Evolutionary conservation across 2,329 filamentous ascomycete species (phyloP), one percentile per base, ranked within the genome.

Genomic region (Hymenoscyphus fructigenus): DNA sequence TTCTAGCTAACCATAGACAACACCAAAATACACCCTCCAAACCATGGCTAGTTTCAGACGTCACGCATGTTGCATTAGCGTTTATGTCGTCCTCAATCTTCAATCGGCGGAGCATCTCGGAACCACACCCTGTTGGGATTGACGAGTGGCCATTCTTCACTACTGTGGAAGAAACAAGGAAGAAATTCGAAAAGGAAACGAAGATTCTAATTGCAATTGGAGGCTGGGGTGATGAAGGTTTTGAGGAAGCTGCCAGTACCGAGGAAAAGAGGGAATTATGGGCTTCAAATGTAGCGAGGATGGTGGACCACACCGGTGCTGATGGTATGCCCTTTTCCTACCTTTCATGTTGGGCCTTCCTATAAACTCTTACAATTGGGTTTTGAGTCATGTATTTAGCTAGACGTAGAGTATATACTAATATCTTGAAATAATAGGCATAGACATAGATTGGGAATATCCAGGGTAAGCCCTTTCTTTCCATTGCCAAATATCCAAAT

Each of bases 141-240:
- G 28, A 50, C 17, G 63, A 62, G 3, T 86, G 82, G 77, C 81
- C 83, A 0, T 75, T 88, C 5, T 65, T 87, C 69, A 84, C 81
- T 3, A 80, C 79, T 1, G 79, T 88, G 1, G 71, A 73, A 2
- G 74, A 62, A 28, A 56, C 55, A 17, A 65, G 63, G 23, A 65
- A 72, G 20, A 77, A 80, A 62, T 86, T 88, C 66, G 76, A 76
- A 6, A 65, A 76, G 0, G 79, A 79, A 29, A 87, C 88, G 23
- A 88, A 89, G 69, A 76, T 92, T 26, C 83, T 89, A 78, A 82
- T 92, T 44, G 89, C 90, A 23, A 86, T 93, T 67, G 90, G 90
- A 12, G 90, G 90, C 61, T 93, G 90, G 90, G 89, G 89, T 0
- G 88, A 91, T 66, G 74, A 76, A 6, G 89, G 88, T 0, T 92